phyloP scores from a whole-genome alignment of 2,329 filamentous ascomycete genomes.

The Colletotrichum lindemuthianum region DNA sequence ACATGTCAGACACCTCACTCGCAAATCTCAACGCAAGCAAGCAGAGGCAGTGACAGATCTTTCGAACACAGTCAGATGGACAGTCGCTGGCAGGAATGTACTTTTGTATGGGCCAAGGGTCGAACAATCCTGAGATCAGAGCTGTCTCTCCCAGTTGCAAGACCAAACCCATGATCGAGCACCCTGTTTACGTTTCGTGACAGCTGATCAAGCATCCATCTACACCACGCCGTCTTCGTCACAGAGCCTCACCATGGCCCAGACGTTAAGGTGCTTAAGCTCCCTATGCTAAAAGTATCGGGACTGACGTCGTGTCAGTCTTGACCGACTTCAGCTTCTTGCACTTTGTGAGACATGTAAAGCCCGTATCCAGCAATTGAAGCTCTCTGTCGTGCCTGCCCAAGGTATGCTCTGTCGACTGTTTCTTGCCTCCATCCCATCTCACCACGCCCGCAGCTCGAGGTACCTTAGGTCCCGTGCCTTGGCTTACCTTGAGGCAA shows the following conservation, averaged over 20 bases:
- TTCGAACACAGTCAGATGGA: no score
- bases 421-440: constrained; percentile 3
- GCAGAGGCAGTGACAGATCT: no score
- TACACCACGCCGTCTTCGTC: background rate
- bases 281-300: background rate
- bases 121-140: constrained; percentile 21
- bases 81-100: no score
- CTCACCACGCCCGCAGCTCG: background rate
- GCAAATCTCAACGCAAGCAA: constrained; percentile 13
- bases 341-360: no score
- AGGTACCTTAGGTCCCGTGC: constrained; percentile 4
- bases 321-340: no score
- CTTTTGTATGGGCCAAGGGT: background rate
- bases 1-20: constrained; percentile 27
- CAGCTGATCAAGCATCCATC: no score
- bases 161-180: background rate
- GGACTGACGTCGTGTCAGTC: background rate
- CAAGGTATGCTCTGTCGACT: no score
- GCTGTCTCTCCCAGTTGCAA: constrained; percentile 18
- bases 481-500: background rate
- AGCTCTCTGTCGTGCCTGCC: no score
- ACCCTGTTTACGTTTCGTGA: no score
- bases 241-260: constrained; percentile 8
- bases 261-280: background rate
- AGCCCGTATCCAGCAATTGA: no score